These are phyloP conservation scores for Neofusicoccum umdonicola DNA, from an alignment of 2,329 filamentous ascomycete species.

Conservation along the genomic window DNA sequence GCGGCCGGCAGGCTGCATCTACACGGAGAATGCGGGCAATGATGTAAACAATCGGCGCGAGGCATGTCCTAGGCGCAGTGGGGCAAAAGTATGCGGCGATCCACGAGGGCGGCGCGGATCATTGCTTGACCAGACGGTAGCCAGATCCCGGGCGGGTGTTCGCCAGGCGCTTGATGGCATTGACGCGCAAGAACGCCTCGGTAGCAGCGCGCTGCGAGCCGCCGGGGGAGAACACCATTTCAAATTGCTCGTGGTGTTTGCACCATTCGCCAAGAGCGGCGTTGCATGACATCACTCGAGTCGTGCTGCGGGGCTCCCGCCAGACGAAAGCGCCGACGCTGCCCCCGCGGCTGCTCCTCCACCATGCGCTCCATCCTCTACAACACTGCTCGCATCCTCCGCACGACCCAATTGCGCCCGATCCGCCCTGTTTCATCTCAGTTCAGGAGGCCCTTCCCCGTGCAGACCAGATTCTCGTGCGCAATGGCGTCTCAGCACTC, in stretches of 20 bases:
- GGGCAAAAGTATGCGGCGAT: not conserved
- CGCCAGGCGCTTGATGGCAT: too few species aligned
- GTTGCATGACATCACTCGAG: constrained; percentile 6
- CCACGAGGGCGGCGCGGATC: not conserved
- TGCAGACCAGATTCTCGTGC: not conserved
- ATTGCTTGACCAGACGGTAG: not conserved
- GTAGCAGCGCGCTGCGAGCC: too few species aligned
- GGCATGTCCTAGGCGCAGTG: not conserved
- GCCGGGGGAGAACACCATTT: too few species aligned
- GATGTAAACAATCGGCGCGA: not conserved
- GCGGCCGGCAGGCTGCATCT: too few species aligned
- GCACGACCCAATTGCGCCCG: not conserved
- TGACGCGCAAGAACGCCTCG: too few species aligned
- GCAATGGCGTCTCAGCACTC: constrained; percentile 19
- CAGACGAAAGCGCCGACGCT: not conserved
- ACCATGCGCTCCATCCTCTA: constrained; percentile 1
- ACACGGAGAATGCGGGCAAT: not conserved
- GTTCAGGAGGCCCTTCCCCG: not conserved
- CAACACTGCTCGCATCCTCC: constrained; percentile 1
- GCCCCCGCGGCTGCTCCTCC: not conserved
- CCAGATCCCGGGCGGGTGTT: too few species aligned
- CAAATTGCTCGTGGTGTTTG: not conserved
- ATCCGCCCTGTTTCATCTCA: not conserved
- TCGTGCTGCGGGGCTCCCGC: not conserved
- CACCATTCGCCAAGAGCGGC: not conserved